phyloP scores from a whole-genome alignment of 129 eudicot genomes.

The Solidago caesia region DNA sequence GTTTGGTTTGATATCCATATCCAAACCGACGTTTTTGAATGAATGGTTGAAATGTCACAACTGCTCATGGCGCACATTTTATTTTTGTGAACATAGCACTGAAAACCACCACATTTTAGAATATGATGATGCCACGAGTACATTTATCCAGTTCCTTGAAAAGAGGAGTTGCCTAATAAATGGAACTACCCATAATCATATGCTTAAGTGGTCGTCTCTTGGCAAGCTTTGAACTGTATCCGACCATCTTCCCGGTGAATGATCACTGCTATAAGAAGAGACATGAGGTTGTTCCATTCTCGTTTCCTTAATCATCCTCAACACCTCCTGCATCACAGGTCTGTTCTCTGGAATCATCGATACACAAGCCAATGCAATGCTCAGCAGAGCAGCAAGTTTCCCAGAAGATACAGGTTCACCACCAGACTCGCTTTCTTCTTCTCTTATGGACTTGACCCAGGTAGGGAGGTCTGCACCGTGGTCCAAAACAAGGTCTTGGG shows the following conservation, averaged over 20 bases:
- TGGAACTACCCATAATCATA: constrained; percentile 36
- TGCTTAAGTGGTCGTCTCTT: constrained; percentile 72
- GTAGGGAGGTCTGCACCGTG: constrained; percentile 70
- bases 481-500: constrained; percentile 69
- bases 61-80: neutral
- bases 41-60: neutral
- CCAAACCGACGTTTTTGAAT: neutral
- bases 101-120: neutral
- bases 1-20: no score
- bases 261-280: constrained; percentile 89
- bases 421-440: constrained; percentile 67
- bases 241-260: constrained; percentile 94
- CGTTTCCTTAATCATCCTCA: constrained; percentile 75
- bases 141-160: neutral
- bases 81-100: no score
- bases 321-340: constrained; percentile 62
- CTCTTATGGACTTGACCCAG: constrained; percentile 75
- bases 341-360: constrained; percentile 52
- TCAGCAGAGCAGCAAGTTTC: constrained; percentile 68
- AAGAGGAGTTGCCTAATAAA: neutral
- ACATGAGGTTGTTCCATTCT: constrained; percentile 61
- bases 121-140: neutral
- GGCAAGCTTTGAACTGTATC: constrained; percentile 91
- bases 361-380: constrained; percentile 67
- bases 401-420: constrained; percentile 53